These are phyloP conservation scores for Phoma herbarum DNA, from an alignment of 2,329 filamentous ascomycete species.

Conservation along the genomic window DNA sequence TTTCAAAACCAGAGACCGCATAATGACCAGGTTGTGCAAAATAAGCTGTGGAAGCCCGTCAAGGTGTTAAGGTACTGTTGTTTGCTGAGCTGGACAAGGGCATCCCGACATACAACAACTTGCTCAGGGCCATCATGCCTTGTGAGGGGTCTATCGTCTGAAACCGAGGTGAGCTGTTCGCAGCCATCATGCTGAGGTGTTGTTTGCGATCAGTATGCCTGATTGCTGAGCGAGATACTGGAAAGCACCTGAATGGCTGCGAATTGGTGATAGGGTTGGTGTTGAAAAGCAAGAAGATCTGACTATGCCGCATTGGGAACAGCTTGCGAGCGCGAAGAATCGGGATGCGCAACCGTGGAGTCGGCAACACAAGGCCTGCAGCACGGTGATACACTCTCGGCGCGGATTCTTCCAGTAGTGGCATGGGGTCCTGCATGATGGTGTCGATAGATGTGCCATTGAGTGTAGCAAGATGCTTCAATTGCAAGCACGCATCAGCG, in stretches of 20 bases:
- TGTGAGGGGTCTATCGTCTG: constrained; percentile 13
- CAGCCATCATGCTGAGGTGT: constrained; percentile 2
- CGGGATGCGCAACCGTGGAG: constrained; percentile 18
- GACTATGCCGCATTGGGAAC: constrained; percentile 18
- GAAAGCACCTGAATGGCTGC: constrained; percentile 27
- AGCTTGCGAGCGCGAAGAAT: constrained; percentile 24
- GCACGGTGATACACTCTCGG: constrained; percentile 15
- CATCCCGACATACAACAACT: constrained; percentile 2
- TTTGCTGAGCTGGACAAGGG: background rate
- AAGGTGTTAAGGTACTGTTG: background rate
- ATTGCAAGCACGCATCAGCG: background rate
- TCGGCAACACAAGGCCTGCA: constrained; percentile 17
- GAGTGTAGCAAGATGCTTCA: background rate
- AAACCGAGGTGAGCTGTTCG: constrained; percentile 22
- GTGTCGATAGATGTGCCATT: background rate
- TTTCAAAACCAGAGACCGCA: background rate
- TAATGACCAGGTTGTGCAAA: background rate
- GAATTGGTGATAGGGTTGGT: constrained; percentile 27
- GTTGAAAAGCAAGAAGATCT: constrained; percentile 26
- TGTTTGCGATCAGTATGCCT: constrained; percentile 9
- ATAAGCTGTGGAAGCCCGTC: background rate
- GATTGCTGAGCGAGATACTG: constrained; percentile 16
- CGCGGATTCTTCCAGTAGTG: constrained; percentile 13
- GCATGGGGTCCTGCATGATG: background rate
- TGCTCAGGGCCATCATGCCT: background rate